phyloP scores from a whole-genome alignment of 2,329 filamentous ascomycete genomes.

The Fusarium begoniae region DNA sequence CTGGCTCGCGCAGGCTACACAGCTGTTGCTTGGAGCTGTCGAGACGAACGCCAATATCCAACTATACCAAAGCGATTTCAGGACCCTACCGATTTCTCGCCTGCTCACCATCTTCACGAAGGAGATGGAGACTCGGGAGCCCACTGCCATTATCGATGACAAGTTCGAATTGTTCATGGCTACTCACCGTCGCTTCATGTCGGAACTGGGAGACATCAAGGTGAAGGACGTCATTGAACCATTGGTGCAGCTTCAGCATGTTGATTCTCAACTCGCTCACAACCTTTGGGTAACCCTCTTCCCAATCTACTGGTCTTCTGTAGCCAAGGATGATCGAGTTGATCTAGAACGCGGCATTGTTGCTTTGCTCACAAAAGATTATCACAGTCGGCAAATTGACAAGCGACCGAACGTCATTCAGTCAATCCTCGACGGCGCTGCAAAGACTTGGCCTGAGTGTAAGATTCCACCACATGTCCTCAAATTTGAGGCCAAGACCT shows the following conservation, averaged over 20 bases:
- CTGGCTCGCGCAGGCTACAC: constrained; percentile 95
- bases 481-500: constrained; percentile 93
- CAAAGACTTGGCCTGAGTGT: constrained; percentile 84
- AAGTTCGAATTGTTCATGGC: constrained; percentile 82
- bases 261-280: constrained; percentile 82
- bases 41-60: constrained; percentile 84
- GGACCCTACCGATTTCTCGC: constrained; percentile 75
- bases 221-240: constrained; percentile 90
- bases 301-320: constrained; percentile 91
- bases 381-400: constrained; percentile 92
- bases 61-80: constrained; percentile 86
- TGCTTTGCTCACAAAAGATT: constrained; percentile 91
- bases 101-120: constrained; percentile 78
- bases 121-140: constrained; percentile 75
- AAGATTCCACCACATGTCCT: constrained; percentile 95
- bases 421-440: constrained; percentile 87
- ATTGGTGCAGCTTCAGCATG: constrained; percentile 89
- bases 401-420: constrained; percentile 96
- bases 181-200: constrained; percentile 83
- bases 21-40: constrained; percentile 89
- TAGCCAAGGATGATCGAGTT: constrained; percentile 84
- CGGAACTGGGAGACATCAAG: constrained; percentile 85
- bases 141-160: constrained; percentile 80
- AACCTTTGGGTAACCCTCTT: constrained; percentile 92
- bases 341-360: constrained; percentile 94